A percentile compares a stretch with the other conserved stretches of the same genome.
Evolutionary conservation across 345 rosid species (phyloP).

Genomic region (Orychophragmus violaceus): DNA sequence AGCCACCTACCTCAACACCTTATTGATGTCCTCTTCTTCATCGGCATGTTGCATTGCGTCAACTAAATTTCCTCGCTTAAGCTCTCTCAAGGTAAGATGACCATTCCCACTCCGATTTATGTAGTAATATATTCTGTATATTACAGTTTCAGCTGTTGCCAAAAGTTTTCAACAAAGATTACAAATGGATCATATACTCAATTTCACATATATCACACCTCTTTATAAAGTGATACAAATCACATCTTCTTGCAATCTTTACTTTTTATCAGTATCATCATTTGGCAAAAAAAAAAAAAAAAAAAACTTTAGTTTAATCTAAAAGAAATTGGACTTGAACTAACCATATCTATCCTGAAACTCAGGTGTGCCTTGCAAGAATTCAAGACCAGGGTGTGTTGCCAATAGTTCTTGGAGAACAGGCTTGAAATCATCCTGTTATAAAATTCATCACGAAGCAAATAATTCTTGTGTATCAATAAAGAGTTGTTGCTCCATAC

Average conservation of each 20-base stretch:
- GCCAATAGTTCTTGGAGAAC: conserved; percentile 82
- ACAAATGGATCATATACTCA: conserved; percentile 4
- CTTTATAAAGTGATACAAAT: not conserved
- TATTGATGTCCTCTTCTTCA: conserved; percentile 98
- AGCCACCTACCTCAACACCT: conserved; percentile 71
- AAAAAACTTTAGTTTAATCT: not conserved
- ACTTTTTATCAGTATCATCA: not conserved
- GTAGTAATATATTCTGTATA: conserved; percentile 93
- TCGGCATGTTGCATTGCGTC: conserved; percentile 92
- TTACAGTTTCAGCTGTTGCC: conserved; percentile 94
- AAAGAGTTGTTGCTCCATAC: not conserved
- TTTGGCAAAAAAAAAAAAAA: not conserved
- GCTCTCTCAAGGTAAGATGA: conserved; percentile 77
- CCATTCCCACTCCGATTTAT: conserved; percentile 89
- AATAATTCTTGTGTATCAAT: not conserved
- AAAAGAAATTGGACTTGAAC: conserved; percentile 23
- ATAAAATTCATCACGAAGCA: conserved; percentile 3
- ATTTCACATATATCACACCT: not conserved
- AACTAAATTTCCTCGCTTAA: conserved; percentile 83
- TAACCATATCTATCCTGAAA: conserved; percentile 98
- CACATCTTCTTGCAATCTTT: not conserved
- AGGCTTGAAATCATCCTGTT: conserved; percentile 87
- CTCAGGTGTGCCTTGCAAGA: conserved; percentile 95
- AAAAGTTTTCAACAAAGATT: conserved; percentile 16
- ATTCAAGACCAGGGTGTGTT: conserved; percentile 95